Evolutionary conservation across 1,284 basidiomycete genomes (phyloP), one percentile per base, ranked within the genome.

Genomic region (Puccinia triticina): DNA sequence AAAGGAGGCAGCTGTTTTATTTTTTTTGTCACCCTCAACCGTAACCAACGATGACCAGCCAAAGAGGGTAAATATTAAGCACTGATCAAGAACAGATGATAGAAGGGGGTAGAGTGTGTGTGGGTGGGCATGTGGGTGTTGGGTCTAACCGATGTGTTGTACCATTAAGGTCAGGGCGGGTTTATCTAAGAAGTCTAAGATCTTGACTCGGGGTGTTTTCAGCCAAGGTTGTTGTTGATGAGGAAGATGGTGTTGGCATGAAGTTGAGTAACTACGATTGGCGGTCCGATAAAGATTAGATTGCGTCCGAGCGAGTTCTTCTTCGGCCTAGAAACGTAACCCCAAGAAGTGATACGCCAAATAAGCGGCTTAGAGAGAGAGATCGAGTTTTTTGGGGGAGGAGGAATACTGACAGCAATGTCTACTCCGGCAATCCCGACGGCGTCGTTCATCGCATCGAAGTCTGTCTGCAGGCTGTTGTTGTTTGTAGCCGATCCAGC

Each of bases 351-450:
- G 10, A 43, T 43, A 43, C 4, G 40, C 40, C 40, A 43, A 43
- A 12, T 12, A 43, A 43, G 40, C 2, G 43, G 34, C 71, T 34
- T 26, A 26, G n/a, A 12, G 37, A 4, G 23, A 32, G 29, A 26
- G 46, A 50, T 37, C 37, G 50, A 18, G 21, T 83, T n/a, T 7
- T 59, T 7, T 4, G 23, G 4, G 7, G 72, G 61, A 11, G 43
- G 18, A 40, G 34, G 5, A 40, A 40, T 50, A 87, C 89, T 84
- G 85, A 93, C 93, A 85, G 92, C 88, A 53, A 94, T 88, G 88
- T 94, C 93, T 10, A 94, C 92, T 21, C 93, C 93, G 18, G 93
- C 92, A 85, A 92, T 93, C 7, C 92, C 93, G 3, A 94, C 87
- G 1, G 92, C 93, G 85, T 94, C 93, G 82, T 93, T 94, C 67